Conservation (phyloP, 108 stramenopile species). For the Cyclotella choctawhatcheeana region DNA sequence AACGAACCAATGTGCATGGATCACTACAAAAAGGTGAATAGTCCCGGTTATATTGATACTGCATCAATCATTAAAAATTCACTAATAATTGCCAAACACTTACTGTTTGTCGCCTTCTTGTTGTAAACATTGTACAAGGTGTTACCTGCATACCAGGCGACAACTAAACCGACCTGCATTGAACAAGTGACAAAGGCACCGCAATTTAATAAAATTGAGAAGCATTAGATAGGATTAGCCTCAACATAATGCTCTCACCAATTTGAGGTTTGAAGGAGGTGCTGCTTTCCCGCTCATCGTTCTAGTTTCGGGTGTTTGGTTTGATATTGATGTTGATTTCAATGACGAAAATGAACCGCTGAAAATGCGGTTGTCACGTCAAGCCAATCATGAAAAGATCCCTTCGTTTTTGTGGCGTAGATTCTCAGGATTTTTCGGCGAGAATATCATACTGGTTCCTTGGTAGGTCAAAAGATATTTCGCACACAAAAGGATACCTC, state of each 20-base stretch:
- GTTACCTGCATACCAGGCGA: slow-evolving; percentile 88
- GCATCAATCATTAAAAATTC: not conserved
- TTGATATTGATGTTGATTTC: not conserved
- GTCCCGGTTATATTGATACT: not conserved
- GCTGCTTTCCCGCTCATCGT: slow-evolving; percentile 30
- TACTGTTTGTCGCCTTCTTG: slow-evolving; percentile 83
- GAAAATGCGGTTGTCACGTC: no score
- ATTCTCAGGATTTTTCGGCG: not conserved
- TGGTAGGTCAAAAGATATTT: no score
- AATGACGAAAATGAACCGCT: not conserved
- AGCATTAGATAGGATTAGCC: not conserved
- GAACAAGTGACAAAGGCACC: not conserved
- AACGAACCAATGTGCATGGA: slow-evolving; percentile 90
- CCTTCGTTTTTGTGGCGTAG: no score
- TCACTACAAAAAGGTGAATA: slow-evolving; percentile 25
- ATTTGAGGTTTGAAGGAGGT: slow-evolving; percentile 17
- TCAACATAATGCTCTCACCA: not conserved
- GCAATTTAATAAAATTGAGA: not conserved
- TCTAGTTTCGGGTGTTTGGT: no score
- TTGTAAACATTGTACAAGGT: slow-evolving; percentile 91
- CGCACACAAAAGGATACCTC: no score
- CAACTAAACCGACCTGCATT: slow-evolving; percentile 66
- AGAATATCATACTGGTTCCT: not conserved
- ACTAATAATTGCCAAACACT: not conserved
- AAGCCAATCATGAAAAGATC: no score